Percentiles rank a stretch among this genome's conserved stretches.
Evolutionary conservation across 1,284 basidiomycete species (phyloP).

Genomic region (Chalciporus sp.): DNA sequence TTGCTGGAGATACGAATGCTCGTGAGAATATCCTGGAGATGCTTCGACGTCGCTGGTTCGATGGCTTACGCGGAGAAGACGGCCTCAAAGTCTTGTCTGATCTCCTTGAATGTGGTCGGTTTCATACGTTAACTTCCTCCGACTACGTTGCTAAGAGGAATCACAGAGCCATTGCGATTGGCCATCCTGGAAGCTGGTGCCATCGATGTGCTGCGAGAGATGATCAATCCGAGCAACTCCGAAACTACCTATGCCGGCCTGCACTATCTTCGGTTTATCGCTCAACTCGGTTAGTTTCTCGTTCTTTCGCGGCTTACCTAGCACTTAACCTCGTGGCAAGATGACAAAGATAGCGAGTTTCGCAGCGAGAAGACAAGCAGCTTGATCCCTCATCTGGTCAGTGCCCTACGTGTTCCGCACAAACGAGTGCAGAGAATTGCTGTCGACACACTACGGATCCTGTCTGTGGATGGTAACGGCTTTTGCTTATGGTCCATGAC

Average conservation of each 20-base stretch:
- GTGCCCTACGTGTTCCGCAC: conserved; percentile 17
- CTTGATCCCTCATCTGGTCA: conserved; percentile 20
- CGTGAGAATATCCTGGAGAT: conserved; percentile 20
- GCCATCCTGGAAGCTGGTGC: conserved; percentile 18
- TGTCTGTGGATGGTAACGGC: conserved; percentile 17
- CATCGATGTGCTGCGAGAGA: conserved; percentile 13
- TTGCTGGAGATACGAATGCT: conserved; percentile 12
- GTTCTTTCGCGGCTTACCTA: not conserved
- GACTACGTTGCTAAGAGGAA: not conserved
- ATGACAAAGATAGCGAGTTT: conserved; percentile 3
- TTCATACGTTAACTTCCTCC: not conserved
- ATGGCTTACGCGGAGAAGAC: conserved; percentile 28
- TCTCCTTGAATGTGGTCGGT: conserved; percentile 27
- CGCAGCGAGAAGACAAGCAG: not conserved
- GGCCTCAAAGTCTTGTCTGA: conserved; percentile 22
- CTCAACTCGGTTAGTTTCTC: conserved; percentile 19
- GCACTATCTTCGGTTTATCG: conserved; percentile 26
- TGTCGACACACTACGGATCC: conserved; percentile 11
- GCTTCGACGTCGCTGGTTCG: conserved; percentile 31
- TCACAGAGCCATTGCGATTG: conserved; percentile 16
- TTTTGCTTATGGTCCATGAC: not conserved
- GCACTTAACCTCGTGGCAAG: conserved; percentile 1
- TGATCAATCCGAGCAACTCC: conserved; percentile 14
- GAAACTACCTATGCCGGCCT: conserved; percentile 20
- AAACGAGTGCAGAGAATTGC: conserved; percentile 20